Base-by-base conservation (phyloP, 345 rosid species). In the Reutealis trisperma region DNA sequence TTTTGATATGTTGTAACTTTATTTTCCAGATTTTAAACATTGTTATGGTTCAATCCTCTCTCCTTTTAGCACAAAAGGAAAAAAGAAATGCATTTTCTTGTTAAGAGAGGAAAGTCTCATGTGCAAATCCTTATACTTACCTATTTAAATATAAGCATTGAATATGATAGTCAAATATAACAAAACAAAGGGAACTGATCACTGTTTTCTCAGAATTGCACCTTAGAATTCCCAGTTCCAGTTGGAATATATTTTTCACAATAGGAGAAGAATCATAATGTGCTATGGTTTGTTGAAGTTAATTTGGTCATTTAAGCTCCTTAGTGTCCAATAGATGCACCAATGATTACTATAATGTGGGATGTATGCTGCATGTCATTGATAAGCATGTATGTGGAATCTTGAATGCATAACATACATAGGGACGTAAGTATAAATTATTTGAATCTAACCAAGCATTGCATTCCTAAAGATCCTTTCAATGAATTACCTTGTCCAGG, bases 401-500 rank as follows among this genome's bases (percentile, higher is more conserved):
- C 30, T 9, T 67, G 59, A 19, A 15, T 19, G 14, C 51, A 12
- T 2, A 52, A 52, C 57, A 54, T 54, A 54, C 59, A 54, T 18
- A 1, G 7, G 21, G 7, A 67, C 2, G 10, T 16, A 44, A 67
- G 27, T 24, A n/a, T 52, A 54, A 19, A 58, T 41, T 37, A 58
- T 59, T 11, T 41, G n/a, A 6, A 3, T 72, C 54, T 8, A 58
- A 58, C 37, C 54, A 58, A 52, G 52, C 51, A 37, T 72, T 21
- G 30, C 22, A 54, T 3, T 24, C 67, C 2, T 22, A 72, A 70
- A 11, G 24, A 44, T 25, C 42, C 37, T 62, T 67, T 34, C 8
- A 6, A 13, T 70, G 55, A 19, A 2, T 61, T 11, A 45, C 70
- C 70, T 67, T 32, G 49, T 62, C 44, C 89, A 96, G 99, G 94